Evolutionary conservation across 805 yeast species (phyloP), one percentile per base, ranked within the genome.

Genomic region (Cyberlindnera suaveolens): DNA sequence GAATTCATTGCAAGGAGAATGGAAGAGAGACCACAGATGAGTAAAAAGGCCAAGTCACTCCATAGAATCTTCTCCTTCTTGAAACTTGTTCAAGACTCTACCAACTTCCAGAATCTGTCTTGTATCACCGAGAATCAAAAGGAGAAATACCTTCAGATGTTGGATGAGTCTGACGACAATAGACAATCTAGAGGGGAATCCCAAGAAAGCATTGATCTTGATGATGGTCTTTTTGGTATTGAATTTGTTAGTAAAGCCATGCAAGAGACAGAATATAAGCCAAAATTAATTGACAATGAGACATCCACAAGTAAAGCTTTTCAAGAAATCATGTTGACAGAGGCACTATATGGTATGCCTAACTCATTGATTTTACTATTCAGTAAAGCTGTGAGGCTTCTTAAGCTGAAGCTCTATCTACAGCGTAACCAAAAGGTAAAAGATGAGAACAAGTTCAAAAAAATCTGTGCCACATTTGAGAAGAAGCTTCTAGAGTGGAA

Each of bases 291-390:
- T 19, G 75, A 67, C 47, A 51, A 49, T 26, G 43, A 37, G 16
- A 44, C 51, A 1, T 45, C 51, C 18, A 45, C 66, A 62, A 39
- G 68, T 67, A 19, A 67, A 55, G 48, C 67, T 27, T 58, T 68
- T 58, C 66, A 61, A 46, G 77, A 74, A 31, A 75, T 75, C 41
- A 70, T 82, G 48, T 80, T 89, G 8, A 81, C 90, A 1, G 95
- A 85, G 60, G 85, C 90, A 0, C 67, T 87, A 39, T 87, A 85
- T 58, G 96, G 96, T 1, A 66, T 88, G 43, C 96, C 96, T 7
- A 86, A 85, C 55, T 83, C 95, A 3, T 66, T 88, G 35, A 81
- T 86, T 43, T 53, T 80, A 18, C 64, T 87, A 42, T 85, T 88
- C 62, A 75, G 84, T 45, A 86, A 83, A 48, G 80, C 85, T 14